Evolutionary conservation across 1,139 yeast genomes (phyloP), one percentile per base, ranked within the genome.

Genomic region (Debaryomyces singareniensis): DNA sequence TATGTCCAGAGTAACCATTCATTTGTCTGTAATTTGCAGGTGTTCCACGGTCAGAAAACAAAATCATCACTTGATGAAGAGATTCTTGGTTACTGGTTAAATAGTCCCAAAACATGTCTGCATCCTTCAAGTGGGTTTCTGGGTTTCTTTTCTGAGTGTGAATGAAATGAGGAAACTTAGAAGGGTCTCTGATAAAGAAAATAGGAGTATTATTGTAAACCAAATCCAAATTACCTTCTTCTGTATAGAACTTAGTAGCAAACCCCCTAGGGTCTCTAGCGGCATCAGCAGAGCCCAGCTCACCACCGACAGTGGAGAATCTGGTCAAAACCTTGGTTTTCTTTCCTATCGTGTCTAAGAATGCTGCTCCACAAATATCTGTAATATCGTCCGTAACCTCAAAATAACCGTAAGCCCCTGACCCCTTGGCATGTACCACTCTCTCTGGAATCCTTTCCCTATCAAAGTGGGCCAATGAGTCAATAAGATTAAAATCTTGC

Each of bases 231-330:
- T 79, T 80, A 47, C 95, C 95, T 58, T 84, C 91, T 48, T 83
- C 87, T 30, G 95, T 85, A 64, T 82, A 82, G 47, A 85, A 71
- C 62, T 84, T 84, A 45, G 80, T 75, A 31, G 93, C 67, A 57
- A 83, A 84, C 16, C 95, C 95, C 61, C 95, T 75, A 41, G 95
- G 95, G 54, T 85, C 95, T 63, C 95, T 78, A 28, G 86, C 91
- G 27, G 91, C 68, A 55, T 85, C 95, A 24, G 95, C 77, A 30
- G 87, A 74, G 34, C 94, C 95, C 37, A 61, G 60, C 60, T 85
- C 95, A 43, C 95, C 95, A 46, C 94, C 94, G 33, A 85, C 95
- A 29, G 94, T 83, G 45, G 93, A 81, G 64, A 84, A 85, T 51
- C 95, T 72, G 32, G 86, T 75, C 47, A 83, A 71, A 40, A 76